Conservation (phyloP, 306 rosid genomes). For the Prunus armeniaca region DNA sequence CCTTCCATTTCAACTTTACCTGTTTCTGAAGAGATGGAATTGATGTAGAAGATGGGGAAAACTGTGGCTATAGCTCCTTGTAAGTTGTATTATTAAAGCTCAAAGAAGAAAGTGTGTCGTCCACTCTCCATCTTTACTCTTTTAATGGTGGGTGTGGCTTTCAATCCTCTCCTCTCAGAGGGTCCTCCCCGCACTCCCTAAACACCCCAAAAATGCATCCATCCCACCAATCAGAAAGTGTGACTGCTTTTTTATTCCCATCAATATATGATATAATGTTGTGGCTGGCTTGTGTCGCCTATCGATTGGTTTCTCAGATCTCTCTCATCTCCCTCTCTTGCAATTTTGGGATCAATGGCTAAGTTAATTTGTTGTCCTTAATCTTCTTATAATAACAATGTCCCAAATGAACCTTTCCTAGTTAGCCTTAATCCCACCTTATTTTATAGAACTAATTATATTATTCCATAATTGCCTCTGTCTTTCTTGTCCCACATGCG, state of each 20-base stretch:
- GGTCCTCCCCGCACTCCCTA: not conserved
- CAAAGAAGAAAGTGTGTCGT: conserved; percentile 14
- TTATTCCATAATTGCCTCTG: not conserved
- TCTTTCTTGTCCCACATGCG: not conserved
- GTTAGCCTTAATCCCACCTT: not conserved
- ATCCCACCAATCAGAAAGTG: conserved; percentile 34
- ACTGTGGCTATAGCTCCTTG: not conserved
- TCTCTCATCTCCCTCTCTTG: too few relatives aligned
- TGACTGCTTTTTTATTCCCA: conserved; percentile 22
- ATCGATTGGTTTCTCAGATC: not conserved
- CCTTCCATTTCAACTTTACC: not conserved
- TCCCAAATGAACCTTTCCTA: not conserved
- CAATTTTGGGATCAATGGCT: not conserved
- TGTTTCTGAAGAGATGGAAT: not conserved
- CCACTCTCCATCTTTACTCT: conserved; percentile 7
- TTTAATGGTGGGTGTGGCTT: conserved; percentile 43
- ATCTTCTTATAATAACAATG: too few relatives aligned
- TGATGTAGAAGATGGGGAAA: not conserved
- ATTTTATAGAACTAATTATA: not conserved
- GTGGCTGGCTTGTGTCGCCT: conserved; percentile 14
- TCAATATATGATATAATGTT: not conserved
- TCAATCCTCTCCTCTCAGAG: conserved; percentile 5
- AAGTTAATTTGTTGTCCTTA: not conserved
- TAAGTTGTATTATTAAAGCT: not conserved
- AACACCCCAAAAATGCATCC: not conserved